These are phyloP conservation scores for Ricinus communis DNA, from an alignment of 345 rosid species.

Conservation along the genomic window DNA sequence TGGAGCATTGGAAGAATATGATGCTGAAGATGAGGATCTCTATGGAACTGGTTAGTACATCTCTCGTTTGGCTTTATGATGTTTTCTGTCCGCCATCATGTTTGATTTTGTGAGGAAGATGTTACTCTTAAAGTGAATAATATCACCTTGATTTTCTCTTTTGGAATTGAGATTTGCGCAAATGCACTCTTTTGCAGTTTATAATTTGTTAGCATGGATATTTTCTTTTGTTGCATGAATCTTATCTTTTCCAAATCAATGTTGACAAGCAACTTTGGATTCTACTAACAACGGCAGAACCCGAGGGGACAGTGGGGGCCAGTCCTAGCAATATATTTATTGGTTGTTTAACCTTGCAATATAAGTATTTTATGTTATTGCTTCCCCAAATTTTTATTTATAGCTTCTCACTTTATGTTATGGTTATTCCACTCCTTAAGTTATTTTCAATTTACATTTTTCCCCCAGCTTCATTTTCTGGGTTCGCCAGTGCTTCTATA, in stretches of 20 bases:
- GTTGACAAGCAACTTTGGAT: background rate
- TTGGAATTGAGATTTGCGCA: background rate
- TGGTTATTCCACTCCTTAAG: too few species aligned
- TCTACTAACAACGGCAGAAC: too few species aligned
- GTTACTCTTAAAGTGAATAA: background rate
- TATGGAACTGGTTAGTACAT: conserved; percentile 59
- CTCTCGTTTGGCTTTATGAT: background rate
- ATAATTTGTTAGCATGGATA: background rate
- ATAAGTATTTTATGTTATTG: too few species aligned
- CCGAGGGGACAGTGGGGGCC: too few species aligned
- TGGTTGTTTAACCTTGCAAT: too few species aligned
- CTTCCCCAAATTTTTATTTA: too few species aligned
- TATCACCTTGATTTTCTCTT: background rate
- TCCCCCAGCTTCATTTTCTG: background rate
- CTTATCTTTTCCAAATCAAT: background rate
- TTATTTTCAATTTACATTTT: too few species aligned
- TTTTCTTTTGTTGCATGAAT: background rate
- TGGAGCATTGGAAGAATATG: conserved; percentile 97
- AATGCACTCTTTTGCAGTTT: background rate
- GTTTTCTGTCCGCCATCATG: background rate
- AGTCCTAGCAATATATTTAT: too few species aligned
- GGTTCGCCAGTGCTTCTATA: background rate
- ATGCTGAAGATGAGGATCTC: conserved; percentile 95
- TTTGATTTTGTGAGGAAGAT: background rate
- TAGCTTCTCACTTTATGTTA: too few species aligned